phyloP scores from a whole-genome alignment of 1,284 basidiomycete genomes.

The Melampsora americana region DNA sequence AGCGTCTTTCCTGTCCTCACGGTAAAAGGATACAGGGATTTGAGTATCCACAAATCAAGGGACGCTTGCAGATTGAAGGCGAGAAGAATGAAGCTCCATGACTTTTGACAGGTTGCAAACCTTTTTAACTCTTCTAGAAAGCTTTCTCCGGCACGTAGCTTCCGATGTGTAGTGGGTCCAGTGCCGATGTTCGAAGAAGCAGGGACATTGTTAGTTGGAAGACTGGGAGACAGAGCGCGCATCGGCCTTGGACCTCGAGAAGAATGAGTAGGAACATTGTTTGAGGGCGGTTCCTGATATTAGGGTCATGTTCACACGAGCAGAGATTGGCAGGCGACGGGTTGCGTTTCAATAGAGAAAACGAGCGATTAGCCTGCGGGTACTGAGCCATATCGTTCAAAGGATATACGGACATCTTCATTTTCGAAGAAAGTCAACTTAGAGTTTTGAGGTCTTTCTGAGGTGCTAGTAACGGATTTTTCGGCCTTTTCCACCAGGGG shows the following conservation, averaged over 20 bases:
- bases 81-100: not conserved
- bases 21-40: not conserved
- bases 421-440: not conserved
- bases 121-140: conserved; percentile 43
- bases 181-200: not conserved
- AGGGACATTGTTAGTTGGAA: not conserved
- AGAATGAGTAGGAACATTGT: conserved; percentile 12
- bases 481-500: too few relatives aligned
- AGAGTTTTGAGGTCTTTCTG: conserved; percentile 11
- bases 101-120: not conserved
- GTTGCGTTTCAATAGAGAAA: not conserved
- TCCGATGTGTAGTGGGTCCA: conserved; percentile 12
- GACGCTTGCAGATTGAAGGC: not conserved
- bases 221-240: not conserved
- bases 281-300: conserved; percentile 1
- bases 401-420: not conserved
- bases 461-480: not conserved
- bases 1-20: conserved; percentile 28
- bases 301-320: too few relatives aligned
- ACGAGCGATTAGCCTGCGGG: conserved; percentile 14
- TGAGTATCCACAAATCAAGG: not conserved
- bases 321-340: too few relatives aligned
- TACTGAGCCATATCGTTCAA: conserved; percentile 17
- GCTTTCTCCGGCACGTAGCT: conserved; percentile 33
- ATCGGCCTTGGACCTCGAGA: not conserved